Evolutionary conservation across 2,329 filamentous ascomycete species (phyloP).

Genomic region (Colletotrichum neosansevieriae): DNA sequence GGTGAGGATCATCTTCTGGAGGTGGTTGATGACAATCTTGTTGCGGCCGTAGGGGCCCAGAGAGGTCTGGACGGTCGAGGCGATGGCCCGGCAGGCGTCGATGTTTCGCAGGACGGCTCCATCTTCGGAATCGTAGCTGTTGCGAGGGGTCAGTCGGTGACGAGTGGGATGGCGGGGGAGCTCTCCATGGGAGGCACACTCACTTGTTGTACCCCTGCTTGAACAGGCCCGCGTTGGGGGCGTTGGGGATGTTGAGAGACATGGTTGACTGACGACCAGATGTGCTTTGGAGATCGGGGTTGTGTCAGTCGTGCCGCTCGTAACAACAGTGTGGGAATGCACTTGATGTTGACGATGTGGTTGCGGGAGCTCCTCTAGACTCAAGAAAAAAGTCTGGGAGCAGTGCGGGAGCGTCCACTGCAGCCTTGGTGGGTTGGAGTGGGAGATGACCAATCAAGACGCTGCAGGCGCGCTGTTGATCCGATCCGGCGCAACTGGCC

Average conservation of each 20-base stretch:
- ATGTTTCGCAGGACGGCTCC: slow-evolving; percentile 98
- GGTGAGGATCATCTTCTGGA: slow-evolving; percentile 99
- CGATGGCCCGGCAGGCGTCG: slow-evolving; percentile 96
- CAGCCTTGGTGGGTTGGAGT: slow-evolving; percentile 39
- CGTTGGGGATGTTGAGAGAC: slow-evolving; percentile 96
- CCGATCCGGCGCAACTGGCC: slow-evolving; percentile 40
- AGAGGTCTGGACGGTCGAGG: slow-evolving; percentile 95
- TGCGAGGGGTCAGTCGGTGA: slow-evolving; percentile 48
- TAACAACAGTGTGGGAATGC: slow-evolving; percentile 33
- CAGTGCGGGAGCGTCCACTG: slow-evolving; percentile 34
- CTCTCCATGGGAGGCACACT: slow-evolving; percentile 49
- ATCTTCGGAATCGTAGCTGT: slow-evolving; percentile 98
- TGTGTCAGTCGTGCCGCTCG: slow-evolving; percentile 27
- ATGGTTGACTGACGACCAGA: slow-evolving; percentile 61
- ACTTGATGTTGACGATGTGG: slow-evolving; percentile 34
- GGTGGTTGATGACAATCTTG: slow-evolving; percentile 99
- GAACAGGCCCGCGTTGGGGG: slow-evolving; percentile 93
- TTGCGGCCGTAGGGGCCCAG: slow-evolving; percentile 97
- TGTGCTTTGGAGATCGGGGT: slow-evolving; percentile 24
- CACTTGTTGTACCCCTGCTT: slow-evolving; percentile 98
- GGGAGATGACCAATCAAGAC: slow-evolving; percentile 39
- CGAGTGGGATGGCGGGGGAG: slow-evolving; percentile 37
- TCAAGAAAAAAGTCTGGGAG: slow-evolving; percentile 42
- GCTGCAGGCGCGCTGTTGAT: slow-evolving; percentile 36
- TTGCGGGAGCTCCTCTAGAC: slow-evolving; percentile 39